Evolutionary conservation across 2,329 filamentous ascomycete genomes (phyloP).

Genomic region (Knoxdaviesia capensis): DNA sequence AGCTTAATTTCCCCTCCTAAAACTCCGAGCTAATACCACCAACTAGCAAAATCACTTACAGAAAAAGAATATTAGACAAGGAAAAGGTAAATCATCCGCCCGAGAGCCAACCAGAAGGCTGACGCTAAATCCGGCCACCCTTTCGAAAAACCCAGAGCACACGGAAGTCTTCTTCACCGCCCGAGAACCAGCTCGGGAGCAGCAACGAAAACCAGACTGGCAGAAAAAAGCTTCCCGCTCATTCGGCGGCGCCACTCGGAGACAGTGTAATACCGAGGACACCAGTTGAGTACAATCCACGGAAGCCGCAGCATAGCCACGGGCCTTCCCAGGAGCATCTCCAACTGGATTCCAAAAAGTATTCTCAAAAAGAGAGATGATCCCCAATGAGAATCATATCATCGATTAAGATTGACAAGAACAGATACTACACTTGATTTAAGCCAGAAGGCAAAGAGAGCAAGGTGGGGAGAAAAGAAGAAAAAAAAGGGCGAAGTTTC

Average conservation of each 20-base stretch:
- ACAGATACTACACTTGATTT: slow-evolving; percentile 94
- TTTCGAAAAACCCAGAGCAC: too few relatives aligned
- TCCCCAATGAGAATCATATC: slow-evolving; percentile 14
- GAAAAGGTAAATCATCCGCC: too few relatives aligned
- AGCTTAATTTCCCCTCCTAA: too few relatives aligned
- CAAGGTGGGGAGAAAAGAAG: slow-evolving; percentile 1
- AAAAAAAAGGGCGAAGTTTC: neutral
- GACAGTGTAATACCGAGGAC: slow-evolving; percentile 25
- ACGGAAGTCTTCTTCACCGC: slow-evolving; percentile 16
- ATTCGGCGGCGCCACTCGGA: slow-evolving; percentile 17
- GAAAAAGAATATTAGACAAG: too few relatives aligned
- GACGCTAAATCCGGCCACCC: too few relatives aligned
- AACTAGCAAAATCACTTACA: too few relatives aligned
- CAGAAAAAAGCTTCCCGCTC: slow-evolving; percentile 10
- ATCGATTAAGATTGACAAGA: slow-evolving; percentile 94
- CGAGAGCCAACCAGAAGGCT: too few relatives aligned
- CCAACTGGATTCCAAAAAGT: too few relatives aligned
- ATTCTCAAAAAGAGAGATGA: too few relatives aligned
- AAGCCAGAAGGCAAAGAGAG: slow-evolving; percentile 34
- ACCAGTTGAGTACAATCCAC: slow-evolving; percentile 3
- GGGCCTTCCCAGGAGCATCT: too few relatives aligned
- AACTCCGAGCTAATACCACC: too few relatives aligned
- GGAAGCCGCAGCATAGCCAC: too few relatives aligned
- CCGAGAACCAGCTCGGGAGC: slow-evolving; percentile 13
- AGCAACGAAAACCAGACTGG: slow-evolving; percentile 17